A percentile compares a stretch with the other conserved stretches of the same genome.
These are phyloP conservation scores for Poa pratensis DNA, from an alignment of 176 grass and related monocot species.

Conservation along the genomic window DNA sequence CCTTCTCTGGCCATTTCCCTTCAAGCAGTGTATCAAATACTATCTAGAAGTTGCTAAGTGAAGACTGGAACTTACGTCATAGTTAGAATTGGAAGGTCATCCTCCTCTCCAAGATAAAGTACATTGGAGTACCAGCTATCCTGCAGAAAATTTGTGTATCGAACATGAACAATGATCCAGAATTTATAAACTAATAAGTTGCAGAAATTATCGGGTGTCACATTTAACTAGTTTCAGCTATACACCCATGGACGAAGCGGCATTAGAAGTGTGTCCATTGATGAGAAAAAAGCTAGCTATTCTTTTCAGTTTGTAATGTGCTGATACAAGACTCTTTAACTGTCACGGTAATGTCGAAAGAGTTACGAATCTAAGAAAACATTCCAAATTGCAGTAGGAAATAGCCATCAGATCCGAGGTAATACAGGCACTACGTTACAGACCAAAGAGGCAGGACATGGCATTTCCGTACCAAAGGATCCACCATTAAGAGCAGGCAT, in stretches of 20 bases:
- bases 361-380: conserved; percentile 17
- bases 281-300: neutral
- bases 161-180: conserved; percentile 5
- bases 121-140: conserved; percentile 86
- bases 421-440: conserved; percentile 1
- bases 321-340: neutral
- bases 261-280: conserved; percentile 5
- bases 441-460: neutral
- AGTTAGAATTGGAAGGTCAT: conserved; percentile 83
- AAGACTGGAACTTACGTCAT: conserved; percentile 64
- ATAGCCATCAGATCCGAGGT: neutral
- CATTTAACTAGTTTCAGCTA: conserved; percentile 17
- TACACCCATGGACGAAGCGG: neutral
- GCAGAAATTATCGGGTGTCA: neutral
- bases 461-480: conserved; percentile 42
- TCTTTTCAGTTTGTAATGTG: neutral
- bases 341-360: neutral
- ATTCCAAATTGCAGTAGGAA: neutral
- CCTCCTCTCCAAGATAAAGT: conserved; percentile 77
- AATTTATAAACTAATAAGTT: conserved; percentile 4
- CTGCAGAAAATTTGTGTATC: conserved; percentile 57
- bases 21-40: neutral
- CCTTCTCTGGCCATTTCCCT: neutral
- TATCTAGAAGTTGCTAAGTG: neutral
- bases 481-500: conserved; percentile 19